Percentiles rank a stretch among this genome's conserved stretches.
phyloP scores from a whole-genome alignment of 371 early-diverging fungal genomes.

The Scutellospora calospora region DNA sequence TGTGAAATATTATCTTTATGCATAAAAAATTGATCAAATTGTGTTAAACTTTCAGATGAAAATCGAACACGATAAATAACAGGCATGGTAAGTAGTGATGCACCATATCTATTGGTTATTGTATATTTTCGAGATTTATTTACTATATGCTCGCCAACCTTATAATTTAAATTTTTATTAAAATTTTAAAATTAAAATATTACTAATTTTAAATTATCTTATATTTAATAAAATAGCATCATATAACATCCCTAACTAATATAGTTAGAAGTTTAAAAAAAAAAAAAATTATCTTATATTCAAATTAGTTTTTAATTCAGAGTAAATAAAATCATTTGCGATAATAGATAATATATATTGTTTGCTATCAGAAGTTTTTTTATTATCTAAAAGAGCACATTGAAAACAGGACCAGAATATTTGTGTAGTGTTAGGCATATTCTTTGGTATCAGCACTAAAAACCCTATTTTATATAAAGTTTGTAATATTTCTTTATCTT shows the following conservation, averaged over 20 bases:
- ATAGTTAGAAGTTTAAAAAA: no score
- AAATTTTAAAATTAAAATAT: not conserved
- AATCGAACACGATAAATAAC: not conserved
- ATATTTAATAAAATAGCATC: no score
- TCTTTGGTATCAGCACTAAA: not conserved
- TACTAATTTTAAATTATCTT: constrained; percentile 6
- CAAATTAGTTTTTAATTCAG: not conserved
- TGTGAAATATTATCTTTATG: not conserved
- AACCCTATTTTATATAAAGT: constrained; percentile 11
- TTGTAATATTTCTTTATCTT: not conserved
- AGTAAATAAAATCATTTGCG: constrained; percentile 2
- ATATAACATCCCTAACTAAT: no score
- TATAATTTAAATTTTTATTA: not conserved
- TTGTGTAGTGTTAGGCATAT: not conserved
- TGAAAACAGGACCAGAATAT: constrained; percentile 15
- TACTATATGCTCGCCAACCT: not conserved
- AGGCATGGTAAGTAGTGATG: not conserved
- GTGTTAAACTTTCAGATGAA: not conserved
- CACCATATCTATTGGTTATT: not conserved
- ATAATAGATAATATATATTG: constrained; percentile 3
- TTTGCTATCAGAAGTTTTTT: constrained; percentile 20
- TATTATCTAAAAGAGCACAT: not conserved
- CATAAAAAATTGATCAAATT: constrained; percentile 12
- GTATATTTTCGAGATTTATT: not conserved
- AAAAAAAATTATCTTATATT: not conserved